Base-by-base conservation (phyloP, 2,329 filamentous ascomycete genomes). In the Microthyrium microscopicum region DNA sequence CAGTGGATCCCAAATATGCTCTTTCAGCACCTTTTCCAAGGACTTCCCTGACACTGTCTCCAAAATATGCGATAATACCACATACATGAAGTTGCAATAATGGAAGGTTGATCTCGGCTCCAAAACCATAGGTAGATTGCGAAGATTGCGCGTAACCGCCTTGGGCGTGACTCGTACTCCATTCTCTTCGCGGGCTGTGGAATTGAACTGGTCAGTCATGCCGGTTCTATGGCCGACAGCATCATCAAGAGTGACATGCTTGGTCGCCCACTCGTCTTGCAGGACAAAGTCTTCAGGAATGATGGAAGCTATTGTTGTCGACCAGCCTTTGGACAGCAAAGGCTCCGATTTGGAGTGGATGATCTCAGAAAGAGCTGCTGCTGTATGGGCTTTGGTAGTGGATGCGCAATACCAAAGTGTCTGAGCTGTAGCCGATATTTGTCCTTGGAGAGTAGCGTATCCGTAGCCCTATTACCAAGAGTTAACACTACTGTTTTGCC, bases 41-140 rank as follows among this genome's bases (percentile, higher is more conserved):
- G 46, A 44, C 8, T 40, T 40, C 0, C 54, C 55, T 1, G 53
- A 57, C 3, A 63, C 35, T 0, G 44, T 55, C 40, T 67, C 60
- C n/a, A 68, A 44, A 1, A 67, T 52, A 40, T 66, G 51, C 4
- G 56, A 57, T 3, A 57, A 52, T 1, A 53, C 53, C 2, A 51
- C 50, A 42, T 55, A 70, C 56, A 68, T 66, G 36, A 58, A 49
- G 43, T 70, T 69, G 44, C 52, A 58, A 43, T 70, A 70, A 37
- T 60, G 52, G 35, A 52, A 67, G 34, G 42, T 50, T 2, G 54
- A 52, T 2, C 68, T 53, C 4, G 64, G 54, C 39, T 65, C 59
- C 5, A 48, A 46, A 1, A 52, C 53, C 39, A 63, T 41, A 2
- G 58, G 54, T 12, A 71, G 46, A 39, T 65, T 43, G 3, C 65